Percentiles rank a stretch among this genome's conserved stretches.
These are phyloP conservation scores for Aurifilum marmelostoma DNA, from an alignment of 2,329 filamentous ascomycete species.

Conservation along the genomic window DNA sequence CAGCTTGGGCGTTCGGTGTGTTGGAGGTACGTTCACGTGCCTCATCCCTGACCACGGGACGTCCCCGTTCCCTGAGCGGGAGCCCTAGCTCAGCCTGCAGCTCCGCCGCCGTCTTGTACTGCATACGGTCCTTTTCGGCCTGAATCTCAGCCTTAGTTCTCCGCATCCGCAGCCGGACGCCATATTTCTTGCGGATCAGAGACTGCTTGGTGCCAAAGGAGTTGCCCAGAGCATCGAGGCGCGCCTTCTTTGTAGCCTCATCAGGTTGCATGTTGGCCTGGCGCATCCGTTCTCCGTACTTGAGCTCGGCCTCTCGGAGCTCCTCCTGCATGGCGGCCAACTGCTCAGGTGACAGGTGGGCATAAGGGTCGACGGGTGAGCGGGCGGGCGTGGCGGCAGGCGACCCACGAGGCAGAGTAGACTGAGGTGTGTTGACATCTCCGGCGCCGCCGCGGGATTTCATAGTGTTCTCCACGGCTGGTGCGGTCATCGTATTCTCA, in stretches of 20 bases:
- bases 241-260: conserved; percentile 36
- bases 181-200: conserved; percentile 60
- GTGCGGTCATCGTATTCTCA: background rate
- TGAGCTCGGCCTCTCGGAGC: conserved; percentile 41
- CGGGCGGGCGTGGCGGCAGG: conserved; percentile 20
- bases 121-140: conserved; percentile 45
- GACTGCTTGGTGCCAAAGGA: conserved; percentile 60
- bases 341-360: conserved; percentile 44
- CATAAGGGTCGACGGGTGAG: conserved; percentile 45
- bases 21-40: background rate
- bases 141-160: conserved; percentile 52
- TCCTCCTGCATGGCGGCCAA: conserved; percentile 41
- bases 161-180: conserved; percentile 56
- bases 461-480: background rate
- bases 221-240: conserved; percentile 51
- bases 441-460: background rate
- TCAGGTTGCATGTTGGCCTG: conserved; percentile 45
- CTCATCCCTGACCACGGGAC: background rate
- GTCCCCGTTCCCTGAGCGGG: conserved; percentile 6
- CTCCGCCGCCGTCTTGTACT: conserved; percentile 36
- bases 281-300: conserved; percentile 47
- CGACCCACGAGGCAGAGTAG: background rate
- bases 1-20: background rate
- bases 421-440: background rate
- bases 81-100: conserved; percentile 17